Percentiles rank a stretch among this genome's conserved stretches.
Conservation (phyloP, 2,329 filamentous ascomycete species). For the Paecilomyces sp. region DNA sequence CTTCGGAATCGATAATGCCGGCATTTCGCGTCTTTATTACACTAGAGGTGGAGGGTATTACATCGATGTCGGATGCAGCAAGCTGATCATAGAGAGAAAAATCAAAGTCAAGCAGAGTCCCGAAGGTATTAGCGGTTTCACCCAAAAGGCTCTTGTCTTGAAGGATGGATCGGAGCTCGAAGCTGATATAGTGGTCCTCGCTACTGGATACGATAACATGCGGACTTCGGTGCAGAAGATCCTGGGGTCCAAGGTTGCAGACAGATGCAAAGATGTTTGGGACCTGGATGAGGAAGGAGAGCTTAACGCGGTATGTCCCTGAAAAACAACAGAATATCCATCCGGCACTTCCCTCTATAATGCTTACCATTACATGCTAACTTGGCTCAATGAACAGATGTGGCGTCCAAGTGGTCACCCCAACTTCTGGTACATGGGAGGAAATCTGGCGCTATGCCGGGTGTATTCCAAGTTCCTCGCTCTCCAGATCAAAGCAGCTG, state of each 20-base stretch:
- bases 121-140: constrained; percentile 47
- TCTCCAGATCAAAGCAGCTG: constrained; percentile 43
- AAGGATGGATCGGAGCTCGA: constrained; percentile 50
- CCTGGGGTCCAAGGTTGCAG: constrained; percentile 55
- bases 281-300: constrained; percentile 53
- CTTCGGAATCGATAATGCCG: constrained; percentile 32
- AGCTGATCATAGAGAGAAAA: constrained; percentile 50
- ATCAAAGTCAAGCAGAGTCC: constrained; percentile 55
- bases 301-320: constrained; percentile 36
- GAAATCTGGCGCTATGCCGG: constrained; percentile 56
- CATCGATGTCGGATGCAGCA: constrained; percentile 49
- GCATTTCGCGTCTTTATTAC: constrained; percentile 39
- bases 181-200: constrained; percentile 58
- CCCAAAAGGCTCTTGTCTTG: constrained; percentile 40
- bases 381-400: constrained; percentile 7
- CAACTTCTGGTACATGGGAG: constrained; percentile 60
- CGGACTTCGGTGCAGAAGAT: constrained; percentile 53
- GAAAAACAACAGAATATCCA: too few relatives aligned
- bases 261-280: constrained; percentile 53
- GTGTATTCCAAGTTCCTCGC: constrained; percentile 51
- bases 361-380: background rate
- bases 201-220: constrained; percentile 64
- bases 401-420: constrained; percentile 57
- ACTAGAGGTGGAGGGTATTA: constrained; percentile 52
- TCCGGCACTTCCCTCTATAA: background rate